Percentiles rank a stretch among this genome's conserved stretches.
These are phyloP conservation scores for Neopestalotiopsis rosae DNA, from an alignment of 2,329 filamentous ascomycete species.

Conservation along the genomic window DNA sequence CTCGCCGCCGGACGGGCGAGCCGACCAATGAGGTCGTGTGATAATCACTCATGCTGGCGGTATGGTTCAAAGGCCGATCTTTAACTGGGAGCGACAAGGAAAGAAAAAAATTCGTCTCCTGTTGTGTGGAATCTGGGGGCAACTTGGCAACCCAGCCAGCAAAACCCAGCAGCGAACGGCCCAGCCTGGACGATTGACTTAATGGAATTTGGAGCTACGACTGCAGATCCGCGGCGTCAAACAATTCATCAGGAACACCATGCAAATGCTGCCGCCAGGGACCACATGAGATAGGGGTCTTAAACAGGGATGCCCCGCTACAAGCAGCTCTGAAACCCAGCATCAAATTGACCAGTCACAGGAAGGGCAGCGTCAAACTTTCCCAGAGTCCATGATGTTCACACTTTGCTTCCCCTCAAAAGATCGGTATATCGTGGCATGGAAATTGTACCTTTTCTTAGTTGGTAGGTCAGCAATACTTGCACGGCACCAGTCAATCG, in stretches of 20 bases:
- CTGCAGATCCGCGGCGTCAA: neutral
- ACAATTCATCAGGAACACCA: neutral
- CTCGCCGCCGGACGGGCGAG: neutral
- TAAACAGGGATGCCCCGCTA: neutral
- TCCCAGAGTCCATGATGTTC: no score
- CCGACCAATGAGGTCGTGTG: neutral
- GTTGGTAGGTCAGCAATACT: no score
- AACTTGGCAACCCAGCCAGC: neutral
- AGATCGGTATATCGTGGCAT: no score
- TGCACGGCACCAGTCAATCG: no score
- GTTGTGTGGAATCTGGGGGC: conserved; percentile 1
- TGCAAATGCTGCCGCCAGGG: neutral
- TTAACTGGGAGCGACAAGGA: neutral
- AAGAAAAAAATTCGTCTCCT: neutral
- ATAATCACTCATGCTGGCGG: neutral
- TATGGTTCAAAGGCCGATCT: neutral
- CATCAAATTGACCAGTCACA: no score
- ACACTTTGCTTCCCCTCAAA: no score
- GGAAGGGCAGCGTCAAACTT: no score
- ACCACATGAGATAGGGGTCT: neutral
- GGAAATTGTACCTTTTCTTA: no score
- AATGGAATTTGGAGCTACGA: neutral
- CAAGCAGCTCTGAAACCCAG: no score
- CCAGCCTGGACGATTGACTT: neutral
- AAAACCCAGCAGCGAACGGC: neutral